A percentile compares a stretch with the other conserved stretches of the same genome.
Evolutionary conservation across 2,329 filamentous ascomycete genomes (phyloP).

Genomic region (Rutstroemia sydowiana): DNA sequence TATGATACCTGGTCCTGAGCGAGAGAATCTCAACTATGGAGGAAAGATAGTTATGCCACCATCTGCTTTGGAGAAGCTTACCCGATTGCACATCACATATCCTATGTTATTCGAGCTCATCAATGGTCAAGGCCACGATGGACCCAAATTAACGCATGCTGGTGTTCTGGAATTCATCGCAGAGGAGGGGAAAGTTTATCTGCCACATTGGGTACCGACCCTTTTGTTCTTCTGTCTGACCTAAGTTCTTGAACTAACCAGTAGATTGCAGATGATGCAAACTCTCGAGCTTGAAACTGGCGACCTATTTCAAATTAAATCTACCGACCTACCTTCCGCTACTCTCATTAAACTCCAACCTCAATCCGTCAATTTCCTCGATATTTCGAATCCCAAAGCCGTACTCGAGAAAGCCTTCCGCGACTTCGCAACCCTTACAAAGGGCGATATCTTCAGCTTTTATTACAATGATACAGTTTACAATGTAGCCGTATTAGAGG

Average conservation of each 20-base stretch:
- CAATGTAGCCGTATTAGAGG: constrained; percentile 86
- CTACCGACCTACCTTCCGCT: constrained; percentile 83
- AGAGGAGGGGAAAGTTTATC: constrained; percentile 91
- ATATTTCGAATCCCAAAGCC: constrained; percentile 94
- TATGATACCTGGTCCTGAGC: constrained; percentile 87
- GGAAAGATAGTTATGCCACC: constrained; percentile 98
- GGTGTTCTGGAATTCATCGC: constrained; percentile 97
- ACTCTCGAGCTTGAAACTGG: constrained; percentile 83
- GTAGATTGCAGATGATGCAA: constrained; percentile 70
- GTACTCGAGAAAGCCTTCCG: constrained; percentile 95
- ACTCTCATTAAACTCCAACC: constrained; percentile 94
- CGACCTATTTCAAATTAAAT: constrained; percentile 91
- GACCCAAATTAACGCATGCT: constrained; percentile 74
- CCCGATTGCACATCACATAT: constrained; percentile 91
- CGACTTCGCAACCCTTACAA: constrained; percentile 88
- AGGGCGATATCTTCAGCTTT: constrained; percentile 93
- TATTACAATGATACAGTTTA: constrained; percentile 93
- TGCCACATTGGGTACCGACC: constrained; percentile 77
- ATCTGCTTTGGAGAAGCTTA: constrained; percentile 93
- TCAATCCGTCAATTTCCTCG: constrained; percentile 86
- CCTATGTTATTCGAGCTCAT: constrained; percentile 94
- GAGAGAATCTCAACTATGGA: constrained; percentile 86
- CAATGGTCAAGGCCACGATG: constrained; percentile 62
- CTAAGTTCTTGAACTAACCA: not conserved
- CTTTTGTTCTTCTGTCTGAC: not conserved